These are phyloP conservation scores for Isatis lusitanica DNA, from an alignment of 441 rosid species.

Conservation along the genomic window DNA sequence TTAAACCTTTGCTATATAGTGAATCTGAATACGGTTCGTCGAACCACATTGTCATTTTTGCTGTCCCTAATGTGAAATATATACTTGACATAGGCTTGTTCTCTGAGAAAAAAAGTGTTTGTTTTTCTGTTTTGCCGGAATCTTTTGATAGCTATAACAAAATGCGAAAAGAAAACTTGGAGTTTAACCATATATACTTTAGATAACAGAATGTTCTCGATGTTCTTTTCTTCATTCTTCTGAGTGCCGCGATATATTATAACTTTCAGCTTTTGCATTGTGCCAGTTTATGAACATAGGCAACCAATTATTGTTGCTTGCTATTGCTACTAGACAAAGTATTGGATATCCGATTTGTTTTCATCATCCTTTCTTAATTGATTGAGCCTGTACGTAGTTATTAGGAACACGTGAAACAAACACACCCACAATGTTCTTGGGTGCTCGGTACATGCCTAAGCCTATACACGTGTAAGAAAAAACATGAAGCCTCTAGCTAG, in stretches of 20 bases:
- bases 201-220: background rate
- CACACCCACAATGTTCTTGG: background rate
- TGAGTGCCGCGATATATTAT: background rate
- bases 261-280: background rate
- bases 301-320: background rate
- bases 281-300: background rate
- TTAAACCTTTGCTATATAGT: background rate
- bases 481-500: background rate
- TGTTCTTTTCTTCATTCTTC: background rate
- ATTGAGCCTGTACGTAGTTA: background rate
- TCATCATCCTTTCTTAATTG: background rate
- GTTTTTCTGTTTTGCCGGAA: background rate
- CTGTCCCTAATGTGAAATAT: background rate
- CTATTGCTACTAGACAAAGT: background rate
- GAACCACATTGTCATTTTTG: background rate
- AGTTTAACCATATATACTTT: background rate
- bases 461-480: background rate
- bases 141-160: background rate
- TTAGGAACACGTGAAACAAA: slow-evolving; percentile 5
- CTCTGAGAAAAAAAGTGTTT: no score
- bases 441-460: background rate
- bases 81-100: slow-evolving; percentile 2
- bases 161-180: background rate
- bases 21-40: background rate
- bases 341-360: background rate